Evolutionary conservation across 257 asterid genomes (phyloP), one percentile per base, ranked within the genome.

Genomic region (Fraxinus cuspidata): DNA sequence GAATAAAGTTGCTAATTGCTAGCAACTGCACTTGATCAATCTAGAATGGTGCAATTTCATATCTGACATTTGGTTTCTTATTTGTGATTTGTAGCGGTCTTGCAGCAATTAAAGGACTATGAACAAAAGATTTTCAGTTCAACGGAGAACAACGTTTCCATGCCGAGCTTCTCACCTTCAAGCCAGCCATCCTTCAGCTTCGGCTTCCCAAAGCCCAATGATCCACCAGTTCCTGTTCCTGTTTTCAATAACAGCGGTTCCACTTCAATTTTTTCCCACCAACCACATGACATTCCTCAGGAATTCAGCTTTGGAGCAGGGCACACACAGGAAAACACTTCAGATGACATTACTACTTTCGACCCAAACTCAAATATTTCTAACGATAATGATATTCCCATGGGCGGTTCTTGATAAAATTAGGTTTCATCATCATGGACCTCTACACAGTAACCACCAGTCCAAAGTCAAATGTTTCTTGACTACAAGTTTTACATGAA

Each of bases 21-120:
- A 9, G 34, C 27, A 63, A 18, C 34, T 63, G 19, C 53, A 40
- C 4, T 35, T 11, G 7, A 10, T 58, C 44, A 51, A 47, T 74
- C 42, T 28, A 10, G 65, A n/a, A 23, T 60, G 18, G 3, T 56
- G 31, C 23, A 77, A 23, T 60, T 67, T 40, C 37, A 32, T 35
- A 60, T 70, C 74, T 83, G 75, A 89, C 37, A 15, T 10, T 60
- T 53, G 28, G 15, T 81, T 77, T 75, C 74, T 19, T 37, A 53
- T 76, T 79, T 64, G 18, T 82, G 34, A 68, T 70, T 83, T 83
- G 74, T 80, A 96, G 99, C 27, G 70, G 87, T 90, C 65, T 80
- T 86, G 82, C 89, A 90, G 83, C 95, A 96, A 80, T 81, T 96
- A 75, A 89, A 86, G 78, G 97, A 88, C 71, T 93, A 84, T 29